A percentile compares a stretch with the other conserved stretches of the same genome.
Evolutionary conservation across 228 moss, liverwort and hornwort species (phyloP).

Genomic region (Sphagnum fallax): DNA sequence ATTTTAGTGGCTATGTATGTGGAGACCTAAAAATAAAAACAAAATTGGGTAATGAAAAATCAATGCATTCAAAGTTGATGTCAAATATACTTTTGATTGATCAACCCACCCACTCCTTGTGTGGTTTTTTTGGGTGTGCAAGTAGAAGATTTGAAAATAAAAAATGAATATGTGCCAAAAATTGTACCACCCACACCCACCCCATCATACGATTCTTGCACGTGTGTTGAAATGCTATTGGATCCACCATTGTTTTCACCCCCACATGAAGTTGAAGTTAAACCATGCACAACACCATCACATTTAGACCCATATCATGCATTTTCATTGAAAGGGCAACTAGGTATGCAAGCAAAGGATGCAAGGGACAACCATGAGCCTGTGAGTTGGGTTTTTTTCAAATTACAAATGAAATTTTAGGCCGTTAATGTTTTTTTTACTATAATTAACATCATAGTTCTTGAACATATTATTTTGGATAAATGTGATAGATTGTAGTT

Average conservation of each 20-base stretch:
- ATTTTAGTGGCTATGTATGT: too few species aligned
- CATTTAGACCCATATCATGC: conserved; percentile 38
- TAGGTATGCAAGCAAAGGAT: conserved; percentile 70
- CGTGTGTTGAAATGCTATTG: conserved; percentile 21
- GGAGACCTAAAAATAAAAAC: too few species aligned
- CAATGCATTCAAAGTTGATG: too few species aligned
- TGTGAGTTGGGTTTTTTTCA: conserved; percentile 1
- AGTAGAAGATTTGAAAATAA: conserved; percentile 44
- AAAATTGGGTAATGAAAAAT: too few species aligned
- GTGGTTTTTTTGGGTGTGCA: background rate
- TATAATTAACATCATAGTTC: too few species aligned
- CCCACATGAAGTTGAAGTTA: conserved; percentile 11
- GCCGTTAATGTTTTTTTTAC: too few species aligned
- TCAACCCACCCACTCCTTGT: too few species aligned
- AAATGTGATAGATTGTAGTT: too few species aligned
- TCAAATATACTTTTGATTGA: too few species aligned
- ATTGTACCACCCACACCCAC: background rate
- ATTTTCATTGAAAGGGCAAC: conserved; percentile 57
- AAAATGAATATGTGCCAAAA: conserved; percentile 8
- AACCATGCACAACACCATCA: conserved; percentile 3
- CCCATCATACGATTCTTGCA: conserved; percentile 24
- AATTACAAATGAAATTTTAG: too few species aligned
- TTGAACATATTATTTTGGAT: too few species aligned
- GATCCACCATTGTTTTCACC: conserved; percentile 16
- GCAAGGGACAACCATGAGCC: conserved; percentile 17